phyloP scores from a whole-genome alignment of 768 basidiomycete species.

The Tricholoma matsutake region DNA sequence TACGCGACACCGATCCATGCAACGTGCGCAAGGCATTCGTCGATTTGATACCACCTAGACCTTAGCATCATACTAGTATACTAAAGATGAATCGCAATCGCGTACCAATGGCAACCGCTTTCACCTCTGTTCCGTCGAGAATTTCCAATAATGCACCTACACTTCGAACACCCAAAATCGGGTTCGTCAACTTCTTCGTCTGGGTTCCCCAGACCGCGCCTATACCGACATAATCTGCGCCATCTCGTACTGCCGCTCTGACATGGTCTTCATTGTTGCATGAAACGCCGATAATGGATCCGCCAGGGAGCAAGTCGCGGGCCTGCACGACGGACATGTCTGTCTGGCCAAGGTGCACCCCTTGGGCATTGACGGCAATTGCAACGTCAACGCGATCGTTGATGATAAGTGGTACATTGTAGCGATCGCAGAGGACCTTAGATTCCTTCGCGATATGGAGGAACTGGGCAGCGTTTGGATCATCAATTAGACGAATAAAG shows the following conservation, averaged over 20 bases:
- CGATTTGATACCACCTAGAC: conserved; percentile 80
- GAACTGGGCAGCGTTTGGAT: conserved; percentile 47
- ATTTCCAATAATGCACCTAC: conserved; percentile 63
- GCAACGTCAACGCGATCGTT: conserved; percentile 89
- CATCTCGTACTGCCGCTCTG: conserved; percentile 52
- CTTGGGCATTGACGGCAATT: conserved; percentile 68
- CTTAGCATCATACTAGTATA: background rate
- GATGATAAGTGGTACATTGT: conserved; percentile 81
- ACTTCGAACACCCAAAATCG: conserved; percentile 68
- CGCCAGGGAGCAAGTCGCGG: conserved; percentile 62
- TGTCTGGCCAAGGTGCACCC: conserved; percentile 87
- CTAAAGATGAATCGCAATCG: background rate
- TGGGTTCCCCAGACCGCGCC: conserved; percentile 80
- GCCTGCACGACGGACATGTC: conserved; percentile 76
- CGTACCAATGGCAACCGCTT: conserved; percentile 84
- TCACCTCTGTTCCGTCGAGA: conserved; percentile 60
- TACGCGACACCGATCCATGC: conserved; percentile 62
- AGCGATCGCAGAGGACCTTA: conserved; percentile 69
- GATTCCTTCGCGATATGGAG: conserved; percentile 67
- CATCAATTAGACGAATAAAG: background rate
- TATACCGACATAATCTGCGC: conserved; percentile 85
- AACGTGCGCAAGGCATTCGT: conserved; percentile 73
- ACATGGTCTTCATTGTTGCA: conserved; percentile 71
- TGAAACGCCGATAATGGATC: conserved; percentile 76
- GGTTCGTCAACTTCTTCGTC: conserved; percentile 70